These are phyloP conservation scores for Solanum virginianum DNA, from an alignment of 257 asterid genomes.

Conservation along the genomic window DNA sequence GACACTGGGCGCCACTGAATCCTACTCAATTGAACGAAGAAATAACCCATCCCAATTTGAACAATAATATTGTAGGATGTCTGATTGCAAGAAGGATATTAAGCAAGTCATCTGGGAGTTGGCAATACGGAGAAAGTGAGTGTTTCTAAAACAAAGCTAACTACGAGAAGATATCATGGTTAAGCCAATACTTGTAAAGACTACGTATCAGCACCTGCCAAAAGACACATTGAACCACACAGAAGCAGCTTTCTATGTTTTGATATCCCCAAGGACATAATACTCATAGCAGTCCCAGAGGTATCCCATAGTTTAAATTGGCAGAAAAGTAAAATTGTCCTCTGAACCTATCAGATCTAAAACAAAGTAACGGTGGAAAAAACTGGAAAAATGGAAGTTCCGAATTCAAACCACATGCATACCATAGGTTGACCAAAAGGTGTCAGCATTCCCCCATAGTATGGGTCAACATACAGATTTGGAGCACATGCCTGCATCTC, in stretches of 20 bases:
- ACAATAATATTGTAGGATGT: neutral
- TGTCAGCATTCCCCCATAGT: constrained; percentile 63
- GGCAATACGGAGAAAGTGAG: neutral
- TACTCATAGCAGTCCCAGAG: neutral
- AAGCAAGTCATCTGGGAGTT: neutral
- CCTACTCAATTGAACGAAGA: neutral
- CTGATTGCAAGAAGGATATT: neutral
- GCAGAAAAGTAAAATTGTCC: neutral
- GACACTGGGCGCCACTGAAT: neutral
- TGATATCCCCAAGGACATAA: neutral
- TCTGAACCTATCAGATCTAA: neutral
- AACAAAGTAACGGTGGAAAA: neutral
- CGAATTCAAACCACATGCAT: constrained; percentile 6
- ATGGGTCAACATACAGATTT: constrained; percentile 39
- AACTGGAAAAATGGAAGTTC: neutral
- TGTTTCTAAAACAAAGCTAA: neutral
- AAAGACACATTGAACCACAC: neutral
- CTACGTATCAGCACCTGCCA: neutral
- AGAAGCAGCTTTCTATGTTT: neutral
- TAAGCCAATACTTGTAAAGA: neutral
- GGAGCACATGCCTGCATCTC: constrained; percentile 46
- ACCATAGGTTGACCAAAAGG: constrained; percentile 78
- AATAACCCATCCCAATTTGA: neutral
- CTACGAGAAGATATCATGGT: neutral
- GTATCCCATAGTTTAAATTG: neutral